A percentile compares a stretch with the other conserved stretches of the same genome.
Conservation (phyloP, 768 basidiomycete species). For the Tulasnella sp. region DNA sequence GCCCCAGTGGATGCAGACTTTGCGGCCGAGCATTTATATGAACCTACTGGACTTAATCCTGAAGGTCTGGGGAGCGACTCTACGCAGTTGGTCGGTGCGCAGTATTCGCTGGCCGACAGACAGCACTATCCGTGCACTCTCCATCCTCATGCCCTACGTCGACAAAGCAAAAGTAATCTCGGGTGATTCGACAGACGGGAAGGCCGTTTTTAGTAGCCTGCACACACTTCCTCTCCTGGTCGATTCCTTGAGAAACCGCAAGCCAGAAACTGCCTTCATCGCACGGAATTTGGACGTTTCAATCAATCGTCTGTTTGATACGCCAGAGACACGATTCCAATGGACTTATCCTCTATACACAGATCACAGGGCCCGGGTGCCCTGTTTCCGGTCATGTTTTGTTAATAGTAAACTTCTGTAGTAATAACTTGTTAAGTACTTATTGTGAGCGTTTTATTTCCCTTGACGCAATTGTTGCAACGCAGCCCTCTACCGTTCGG, state of each 20-base stretch:
- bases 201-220: not conserved
- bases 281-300: not conserved
- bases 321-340: not conserved
- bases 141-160: not conserved
- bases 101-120: not conserved
- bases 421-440: too few species aligned
- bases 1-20: not conserved
- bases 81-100: not conserved
- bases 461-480: too few species aligned
- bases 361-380: not conserved
- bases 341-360: not conserved
- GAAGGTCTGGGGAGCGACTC: not conserved
- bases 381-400: not conserved
- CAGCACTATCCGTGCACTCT: not conserved
- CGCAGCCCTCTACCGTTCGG: too few species aligned
- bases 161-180: not conserved
- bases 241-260: not conserved
- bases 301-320: not conserved
- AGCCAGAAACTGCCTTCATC: not conserved
- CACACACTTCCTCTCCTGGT: not conserved
- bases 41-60: not conserved
- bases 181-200: not conserved
- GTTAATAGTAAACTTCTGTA: not conserved
- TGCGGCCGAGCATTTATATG: not conserved
- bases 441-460: too few species aligned